A percentile compares a stretch with the other conserved stretches of the same genome.
These are phyloP conservation scores for Vitis vinifera DNA, from an alignment of 164 flowering plant species.

Conservation along the genomic window ASM3070453v1 NC_081822.1:11205001-11205500, in stretches of 20 bases:
- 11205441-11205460: constrained; percentile 8
- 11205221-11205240: constrained; percentile 61
- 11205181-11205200: constrained; percentile 79
- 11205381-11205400: no score
- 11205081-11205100: constrained; percentile 76
- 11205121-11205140: constrained; percentile 54
- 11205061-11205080: constrained; percentile 67
- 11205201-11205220: constrained; percentile 59
- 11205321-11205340: constrained; percentile 94
- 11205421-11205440: no score
- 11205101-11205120: constrained; percentile 75
- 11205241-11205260: constrained; percentile 66
- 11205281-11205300: constrained; percentile 66
- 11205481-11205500: constrained; percentile 2
- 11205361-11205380: constrained; percentile 69
- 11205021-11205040: no score
- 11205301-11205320: constrained; percentile 74
- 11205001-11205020: no score
- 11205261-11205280: constrained; percentile 52
- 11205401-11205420: no score
- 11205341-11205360: constrained; percentile 70
- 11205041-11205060: no score
- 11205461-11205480: constrained; percentile 10
- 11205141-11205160: constrained; percentile 73
- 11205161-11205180: constrained; percentile 63